Evolutionary conservation across 331 rosid genomes (phyloP).

Genomic region (Ulmus americana): DNA sequence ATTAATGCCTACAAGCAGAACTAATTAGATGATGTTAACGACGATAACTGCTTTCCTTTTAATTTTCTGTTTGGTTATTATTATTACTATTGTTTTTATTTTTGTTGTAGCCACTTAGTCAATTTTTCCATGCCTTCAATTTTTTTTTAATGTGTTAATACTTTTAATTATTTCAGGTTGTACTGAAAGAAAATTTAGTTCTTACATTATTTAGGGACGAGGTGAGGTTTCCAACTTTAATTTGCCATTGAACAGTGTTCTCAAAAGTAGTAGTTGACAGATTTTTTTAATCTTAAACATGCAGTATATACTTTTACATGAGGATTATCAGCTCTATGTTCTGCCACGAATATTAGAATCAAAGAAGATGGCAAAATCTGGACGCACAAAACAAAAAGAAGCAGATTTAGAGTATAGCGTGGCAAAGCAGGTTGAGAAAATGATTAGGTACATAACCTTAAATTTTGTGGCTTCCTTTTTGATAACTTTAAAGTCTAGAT

Average conservation of each 20-base stretch:
- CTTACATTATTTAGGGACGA: conserved; percentile 91
- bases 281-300: conserved; percentile 20
- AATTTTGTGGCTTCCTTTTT: not conserved
- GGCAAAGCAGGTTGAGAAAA: conserved; percentile 97
- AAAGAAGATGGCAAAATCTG: conserved; percentile 98
- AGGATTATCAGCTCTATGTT: conserved; percentile 85
- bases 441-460: conserved; percentile 63
- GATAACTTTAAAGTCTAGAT: not conserved
- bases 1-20: not conserved
- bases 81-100: not conserved
- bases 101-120: not conserved
- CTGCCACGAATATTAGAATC: conserved; percentile 89
- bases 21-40: not conserved
- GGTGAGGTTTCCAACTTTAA: conserved; percentile 37
- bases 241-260: not conserved
- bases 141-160: not conserved
- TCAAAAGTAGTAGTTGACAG: conserved; percentile 11
- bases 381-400: conserved; percentile 93
- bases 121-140: not conserved
- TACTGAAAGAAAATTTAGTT: conserved; percentile 80
- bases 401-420: conserved; percentile 95
- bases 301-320: conserved; percentile 82
- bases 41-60: too few relatives aligned
- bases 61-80: too few relatives aligned
- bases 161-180: conserved; percentile 52